Evolutionary conservation across 1,284 basidiomycete genomes (phyloP), one percentile per base, ranked within the genome.

Genomic region (Boletus semigastroideus): DNA sequence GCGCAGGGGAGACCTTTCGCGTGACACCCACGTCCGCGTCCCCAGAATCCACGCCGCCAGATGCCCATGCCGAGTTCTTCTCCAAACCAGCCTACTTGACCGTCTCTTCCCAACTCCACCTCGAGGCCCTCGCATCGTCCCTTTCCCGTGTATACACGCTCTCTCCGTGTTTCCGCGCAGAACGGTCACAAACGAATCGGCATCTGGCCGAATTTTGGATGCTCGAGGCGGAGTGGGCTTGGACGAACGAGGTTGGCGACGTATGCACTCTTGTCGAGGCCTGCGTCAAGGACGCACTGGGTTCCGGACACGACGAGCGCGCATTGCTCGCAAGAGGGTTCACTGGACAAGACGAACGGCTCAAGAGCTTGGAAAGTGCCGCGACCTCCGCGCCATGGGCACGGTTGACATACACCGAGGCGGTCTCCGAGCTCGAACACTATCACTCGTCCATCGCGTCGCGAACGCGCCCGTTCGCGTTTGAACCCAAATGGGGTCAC

Each of bases 201-300:
- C 96, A 99, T 70, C 80, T 99, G 8, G 84, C 92, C 44, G 97
- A 99, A 68, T 99, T 99, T 70, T 97, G 93, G 91, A 99, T 99
- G 96, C 80, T 97, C 51, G 96, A 99, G 72, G 94, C 90, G 0
- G 96, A 97, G 67, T 84, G 91, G 75, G 84, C 84, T 0, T 90
- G 90, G 65, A 72, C 69, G 28, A 62, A 65, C 28, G 61, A 65
- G 14, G 71, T 87, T 7, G 67, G 71, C 1, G 80, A 82, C 19
- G 71, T 97, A 14, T 89, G 91, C 67, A 72, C 76, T 37, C 74
- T 93, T 20, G 84, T 89, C 1, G 93, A 97, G 70, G 77, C 74
- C 20, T 76, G 80, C 2, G 59, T 92, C 50, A 81, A 82, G 62
- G 66, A 72, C 13, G 72, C 77, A 2, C 68, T 84, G 1, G 53